Conservation (phyloP, 108 stramenopile species). For the Stephanodiscus minutulus region DNA sequence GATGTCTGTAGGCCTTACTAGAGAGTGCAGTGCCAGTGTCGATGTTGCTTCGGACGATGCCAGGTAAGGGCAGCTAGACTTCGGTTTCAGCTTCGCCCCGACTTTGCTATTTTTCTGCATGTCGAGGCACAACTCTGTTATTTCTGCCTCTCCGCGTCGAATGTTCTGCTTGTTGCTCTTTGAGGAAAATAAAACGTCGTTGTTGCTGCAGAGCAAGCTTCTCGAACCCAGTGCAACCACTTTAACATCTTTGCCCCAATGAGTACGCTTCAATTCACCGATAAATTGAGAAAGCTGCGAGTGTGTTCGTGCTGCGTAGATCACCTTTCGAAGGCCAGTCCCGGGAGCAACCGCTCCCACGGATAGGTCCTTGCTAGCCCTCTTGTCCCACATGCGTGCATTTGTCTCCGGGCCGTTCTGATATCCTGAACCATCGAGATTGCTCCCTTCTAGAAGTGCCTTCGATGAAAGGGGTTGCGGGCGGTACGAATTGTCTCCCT, state of each 20-base stretch:
- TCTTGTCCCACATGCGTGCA: slow-evolving; percentile 10
- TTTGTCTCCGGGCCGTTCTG: slow-evolving; percentile 25
- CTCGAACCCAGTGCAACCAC: slow-evolving; percentile 91
- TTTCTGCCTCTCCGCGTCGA: slow-evolving; percentile 59
- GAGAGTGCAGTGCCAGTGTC: slow-evolving; percentile 79
- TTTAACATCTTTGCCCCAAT: slow-evolving; percentile 65
- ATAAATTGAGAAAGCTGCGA: slow-evolving; percentile 97
- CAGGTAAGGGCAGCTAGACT: slow-evolving; percentile 68
- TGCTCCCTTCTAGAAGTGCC: slow-evolving; percentile 50
- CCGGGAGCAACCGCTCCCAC: slow-evolving; percentile 58
- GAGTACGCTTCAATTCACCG: slow-evolving; percentile 73
- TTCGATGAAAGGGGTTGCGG: slow-evolving; percentile 22
- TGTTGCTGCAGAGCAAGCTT: slow-evolving; percentile 83
- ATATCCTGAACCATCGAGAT: slow-evolving; percentile 66
- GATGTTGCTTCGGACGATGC: slow-evolving; percentile 57
- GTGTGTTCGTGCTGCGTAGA: slow-evolving; percentile 94
- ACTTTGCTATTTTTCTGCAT: slow-evolving; percentile 70
- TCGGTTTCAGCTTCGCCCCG: slow-evolving; percentile 12
- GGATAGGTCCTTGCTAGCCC: slow-evolving; percentile 2
- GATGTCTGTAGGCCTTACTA: slow-evolving; percentile 84
- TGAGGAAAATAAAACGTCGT: slow-evolving; percentile 45
- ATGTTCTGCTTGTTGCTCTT: slow-evolving; percentile 10
- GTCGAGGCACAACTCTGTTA: slow-evolving; percentile 94
- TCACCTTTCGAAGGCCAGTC: slow-evolving; percentile 67
- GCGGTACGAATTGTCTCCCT: neutral